Evolutionary conservation across 768 basidiomycete species (phyloP), one percentile per base, ranked within the genome.

Genomic region (Boletus pseudo-olivaceus): DNA sequence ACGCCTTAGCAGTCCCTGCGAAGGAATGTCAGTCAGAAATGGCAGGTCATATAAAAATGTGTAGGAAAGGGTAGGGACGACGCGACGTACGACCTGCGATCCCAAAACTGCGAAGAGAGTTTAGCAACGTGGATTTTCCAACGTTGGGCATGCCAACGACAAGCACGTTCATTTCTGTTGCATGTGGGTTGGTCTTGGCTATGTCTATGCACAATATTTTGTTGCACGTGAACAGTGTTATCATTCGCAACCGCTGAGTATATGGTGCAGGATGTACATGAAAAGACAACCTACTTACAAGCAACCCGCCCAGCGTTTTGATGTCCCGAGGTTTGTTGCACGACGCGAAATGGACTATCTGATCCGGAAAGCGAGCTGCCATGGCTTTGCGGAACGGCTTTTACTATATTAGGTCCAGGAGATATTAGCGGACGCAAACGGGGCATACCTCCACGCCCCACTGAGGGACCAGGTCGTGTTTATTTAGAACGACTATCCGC

Each of bases 121-220:
- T 99, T 12, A 99, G 76, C 47, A 98, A 72, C 3, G 92, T 95
- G 14, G 95, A 98, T 74, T 99, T 98, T 39, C 96, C 96, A 44
- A 98, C 93, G 69, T 98, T 98, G 17, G 97, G 97, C 96, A 99
- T 98, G 23, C 97, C 97, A 54, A 97, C 87, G 23, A 98, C 93
- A 3, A 98, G 79, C 7, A 98, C 87, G 62, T 94, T 93, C 60
- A 92, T 73, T 67, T 89, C 89, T 62, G 84, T 82, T 44, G 83
- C 79, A 58, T 90, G 81, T 47, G 83, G 83, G 66, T 85, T 80
- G 39, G 77, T 75, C 62, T 82, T 83, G 32, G 89, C 87, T 61
- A 90, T 79, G 62, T 82, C 89, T 92, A 46, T 15, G 56, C 30
- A 3, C 15, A 26, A 12, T 33, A 42, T 35, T 53, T 54, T n/a